Base-by-base conservation (phyloP, 495 filamentous ascomycete species). In the Podospora pseudopauciseta region DNA sequence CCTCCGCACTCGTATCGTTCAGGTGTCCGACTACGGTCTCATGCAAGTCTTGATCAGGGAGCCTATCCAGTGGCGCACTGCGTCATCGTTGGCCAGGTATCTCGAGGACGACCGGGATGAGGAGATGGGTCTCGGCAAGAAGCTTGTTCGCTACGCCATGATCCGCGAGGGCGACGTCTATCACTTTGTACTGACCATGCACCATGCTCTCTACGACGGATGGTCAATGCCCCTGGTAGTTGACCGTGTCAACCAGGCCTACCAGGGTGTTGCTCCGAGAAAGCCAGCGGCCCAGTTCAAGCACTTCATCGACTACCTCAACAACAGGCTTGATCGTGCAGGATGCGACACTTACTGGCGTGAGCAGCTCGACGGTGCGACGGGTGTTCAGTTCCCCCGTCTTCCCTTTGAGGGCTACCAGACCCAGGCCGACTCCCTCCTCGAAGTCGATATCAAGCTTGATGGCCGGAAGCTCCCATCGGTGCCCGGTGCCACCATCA, bases 181-280 rank as follows among this genome's bases (percentile, higher is more conserved):
- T 4, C 49, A 71, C 65, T 65, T 74, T 61, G 68, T 72, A n/a
- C 68, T 68, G 72, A 89, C 86, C 2, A 76, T 86, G 4, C 88
- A 90, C 69, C 88, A 91, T 70, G 84, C 85, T 2, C 73, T 91
- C 5, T 91, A 89, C 69, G 88, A 91, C 68, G 87, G 87, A 27
- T 90, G 86, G 86, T 86, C 83, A 3, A 76, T 85, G 67, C 76
- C 78, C 4, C 67, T 87, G 0, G 23, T 72, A 3, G 62, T 74
- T 26, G 64, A 59, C 0, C 67, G 69, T 58, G 64, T 72, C 32
- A 67, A 58, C 19, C 55, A 64, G 4, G 61, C 67, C 27, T 53
- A 71, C 9, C 27, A 63, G 11, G 18, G 61, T 20, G 61, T 63
- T 9, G 49, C 32, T 18, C 61, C 61, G 5, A 28, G 61, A n/a